Evolutionary conservation across 2,329 filamentous ascomycete species (phyloP), one percentile per base, ranked within the genome.

Genomic region (Capronia epimyces): DNA sequence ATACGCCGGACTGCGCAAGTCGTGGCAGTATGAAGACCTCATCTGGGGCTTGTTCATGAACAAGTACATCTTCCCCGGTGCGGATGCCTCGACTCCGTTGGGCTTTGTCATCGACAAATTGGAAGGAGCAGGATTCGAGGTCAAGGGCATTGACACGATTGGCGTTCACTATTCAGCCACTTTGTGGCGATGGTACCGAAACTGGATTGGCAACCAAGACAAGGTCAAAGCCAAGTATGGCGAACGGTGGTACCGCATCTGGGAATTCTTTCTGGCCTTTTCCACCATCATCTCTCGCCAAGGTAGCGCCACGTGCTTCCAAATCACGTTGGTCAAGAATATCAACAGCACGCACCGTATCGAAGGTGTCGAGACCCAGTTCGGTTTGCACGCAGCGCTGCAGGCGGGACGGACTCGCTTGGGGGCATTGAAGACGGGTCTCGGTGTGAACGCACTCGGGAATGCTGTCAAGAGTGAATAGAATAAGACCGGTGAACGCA

Each of bases 41-140:
- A 87, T 91, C 70, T 97, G 93, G 93, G 93, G 93, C 68, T 80
- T 97, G 41, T 97, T 96, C 80, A 95, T 97, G 89, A 97, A 97
- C 84, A 96, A 95, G 77, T 95, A 97, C 72, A 79, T 97, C 69
- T 97, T 97, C 81, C 93, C 90, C 27, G 93, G 93, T 67, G 93
- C 93, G 45, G 93, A 97, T 67, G 93, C 93, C 46, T 95, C 88
- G 37, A 95, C 89, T 52, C 93, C 93, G 45, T 82, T 98, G 43
- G 89, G 88, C 62, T 93, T 84, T 72, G 88, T 93, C 64, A 77
- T 95, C 62, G 82, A 89, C 70, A 83, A 82, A 66, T 80, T 96
- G 16, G 93, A 98, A 75, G 83, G 80, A 50, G 85, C 87, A 57
- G 89, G 89, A 31, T 94, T 89, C 64, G 93, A 97, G 72, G 75